Conservation (phyloP, 331 rosid species). For the Rhamnella rubrinervis region DNA sequence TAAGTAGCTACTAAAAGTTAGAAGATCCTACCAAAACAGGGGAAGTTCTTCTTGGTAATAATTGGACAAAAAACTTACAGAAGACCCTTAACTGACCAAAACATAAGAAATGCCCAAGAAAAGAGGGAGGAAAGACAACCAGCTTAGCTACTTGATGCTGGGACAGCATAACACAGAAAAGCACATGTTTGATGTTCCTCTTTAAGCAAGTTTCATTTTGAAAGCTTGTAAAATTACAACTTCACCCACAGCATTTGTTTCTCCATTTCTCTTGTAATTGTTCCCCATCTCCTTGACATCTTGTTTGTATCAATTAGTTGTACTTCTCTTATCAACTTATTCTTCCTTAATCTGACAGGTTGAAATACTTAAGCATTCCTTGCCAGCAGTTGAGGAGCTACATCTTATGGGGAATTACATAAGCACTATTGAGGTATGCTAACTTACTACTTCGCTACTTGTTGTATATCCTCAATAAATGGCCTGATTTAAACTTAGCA, state of each 20-base stretch:
- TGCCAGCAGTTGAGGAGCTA: constrained; percentile 78
- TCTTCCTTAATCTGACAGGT: constrained; percentile 52
- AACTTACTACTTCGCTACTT: constrained; percentile 24
- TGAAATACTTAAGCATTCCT: constrained; percentile 57
- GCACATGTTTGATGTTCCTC: no score
- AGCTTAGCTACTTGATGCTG: no score
- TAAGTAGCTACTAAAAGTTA: no score
- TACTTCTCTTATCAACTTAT: constrained; percentile 8
- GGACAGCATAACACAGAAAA: no score
- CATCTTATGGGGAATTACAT: constrained; percentile 82
- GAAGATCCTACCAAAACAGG: no score
- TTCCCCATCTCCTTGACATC: constrained; percentile 6
- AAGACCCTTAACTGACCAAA: no score
- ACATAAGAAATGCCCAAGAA: no score
- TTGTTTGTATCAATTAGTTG: background rate
- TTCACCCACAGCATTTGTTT: background rate
- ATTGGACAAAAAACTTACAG: no score
- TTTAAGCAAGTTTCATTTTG: background rate
- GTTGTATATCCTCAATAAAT: constrained; percentile 5
- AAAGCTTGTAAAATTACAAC: background rate
- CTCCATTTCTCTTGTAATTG: background rate
- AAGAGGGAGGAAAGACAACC: no score
- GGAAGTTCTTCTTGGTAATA: no score
- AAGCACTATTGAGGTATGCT: constrained; percentile 61
- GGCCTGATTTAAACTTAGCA: background rate